Percentiles rank a stretch among this genome's conserved stretches.
Evolutionary conservation across 163 green algal species (phyloP).

Genomic region (Scenedesmus sp.): DNA sequence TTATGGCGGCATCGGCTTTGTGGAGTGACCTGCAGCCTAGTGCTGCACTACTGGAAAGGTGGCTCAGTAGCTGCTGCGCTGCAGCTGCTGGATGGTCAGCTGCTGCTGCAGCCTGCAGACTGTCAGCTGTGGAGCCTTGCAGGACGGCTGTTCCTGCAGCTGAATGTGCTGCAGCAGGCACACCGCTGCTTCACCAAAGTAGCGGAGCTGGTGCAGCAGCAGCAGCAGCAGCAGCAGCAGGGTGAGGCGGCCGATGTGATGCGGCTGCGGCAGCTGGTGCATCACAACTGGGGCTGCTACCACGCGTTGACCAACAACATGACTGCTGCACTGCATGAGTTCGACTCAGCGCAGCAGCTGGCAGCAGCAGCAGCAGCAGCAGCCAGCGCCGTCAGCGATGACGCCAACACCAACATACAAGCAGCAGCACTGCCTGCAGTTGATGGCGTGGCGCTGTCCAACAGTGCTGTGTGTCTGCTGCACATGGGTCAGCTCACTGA

Average conservation of each 20-base stretch:
- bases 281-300: conserved; percentile 38
- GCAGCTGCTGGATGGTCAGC: conserved; percentile 15
- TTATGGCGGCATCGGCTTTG: conserved; percentile 9
- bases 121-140: conserved; percentile 25
- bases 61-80: background rate
- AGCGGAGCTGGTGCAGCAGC: conserved; percentile 17
- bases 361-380: background rate
- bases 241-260: background rate
- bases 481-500: conserved; percentile 35
- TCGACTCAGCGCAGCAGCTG: conserved; percentile 2
- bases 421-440: background rate
- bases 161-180: conserved; percentile 22
- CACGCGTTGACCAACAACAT: conserved; percentile 29
- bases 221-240: conserved; percentile 7
- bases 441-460: conserved; percentile 6
- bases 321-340: conserved; percentile 19
- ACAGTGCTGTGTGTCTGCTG: conserved; percentile 27
- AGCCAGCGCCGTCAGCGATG: background rate
- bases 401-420: background rate
- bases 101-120: background rate
- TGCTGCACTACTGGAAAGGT: conserved; percentile 9
- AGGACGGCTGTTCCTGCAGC: conserved; percentile 27
- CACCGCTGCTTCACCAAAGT: conserved; percentile 11
- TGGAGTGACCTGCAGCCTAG: background rate
- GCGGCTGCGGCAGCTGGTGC: conserved; percentile 29